Evolutionary conservation across 1,139 yeast genomes (phyloP), one percentile per base, ranked within the genome.

Genomic region (Komagataea norvegica): DNA sequence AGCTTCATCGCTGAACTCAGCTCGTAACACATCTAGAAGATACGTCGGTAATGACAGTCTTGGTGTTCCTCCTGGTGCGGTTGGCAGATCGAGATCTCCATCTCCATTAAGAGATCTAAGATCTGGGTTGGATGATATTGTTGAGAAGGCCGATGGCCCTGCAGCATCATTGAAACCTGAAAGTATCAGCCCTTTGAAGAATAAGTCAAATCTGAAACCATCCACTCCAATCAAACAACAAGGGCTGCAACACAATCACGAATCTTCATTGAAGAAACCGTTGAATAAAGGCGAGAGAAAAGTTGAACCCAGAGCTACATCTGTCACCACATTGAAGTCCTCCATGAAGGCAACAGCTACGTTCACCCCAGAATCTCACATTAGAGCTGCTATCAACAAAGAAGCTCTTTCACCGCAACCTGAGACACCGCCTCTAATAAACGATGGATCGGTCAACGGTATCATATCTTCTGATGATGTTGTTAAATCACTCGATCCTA

Each of bases 1-100:
- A 34, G 43, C 41, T 13, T 48, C 52, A 1, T 52, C 56, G 2
- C 14, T 52, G 28, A 45, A 45, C 22, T 34, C 50, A 1, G 48
- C 28, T 8, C 11, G 31, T 40, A 17, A 20, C 35, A 14, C 24
- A 28, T 18, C 31, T 29, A 23, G 29, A 25, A 26, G 26, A 29
- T 22, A 21, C 22, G 15, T n/a, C n/a, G n/a, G 16, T 11, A 24
- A n/a, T 11, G 26, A 24, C 13, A 27, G 18, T 15, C 16, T 23
- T n/a, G 31, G 31, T n/a, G n/a, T 27, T 22, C 28, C 27, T 15
- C 22, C 15, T 6, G 15, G 18, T 26, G 18, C 7, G 6, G 14
- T 4, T 11, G 20, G 27, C n/a, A 15, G 38, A 16, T 35, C 43
- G 17, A 35, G 42, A 28, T 40, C 45, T 10, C 39, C 42, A 1